Conservation (phyloP, 2,329 filamentous ascomycete genomes). For the Monosporascus sp. region DNA sequence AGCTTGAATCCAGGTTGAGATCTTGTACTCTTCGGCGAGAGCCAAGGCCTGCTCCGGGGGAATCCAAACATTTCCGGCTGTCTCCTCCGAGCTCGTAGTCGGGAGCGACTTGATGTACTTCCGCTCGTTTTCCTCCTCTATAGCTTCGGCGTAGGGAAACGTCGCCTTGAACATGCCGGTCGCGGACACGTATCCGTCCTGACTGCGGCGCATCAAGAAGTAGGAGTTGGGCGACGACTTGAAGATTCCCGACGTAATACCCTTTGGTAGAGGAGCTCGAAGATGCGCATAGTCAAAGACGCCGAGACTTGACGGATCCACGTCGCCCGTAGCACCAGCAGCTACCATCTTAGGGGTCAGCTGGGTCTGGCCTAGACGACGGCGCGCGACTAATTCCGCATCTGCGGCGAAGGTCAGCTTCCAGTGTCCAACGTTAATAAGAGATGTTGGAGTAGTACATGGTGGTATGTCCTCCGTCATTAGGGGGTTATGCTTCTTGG, state of each 20-base stretch:
- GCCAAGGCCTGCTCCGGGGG: slow-evolving; percentile 73
- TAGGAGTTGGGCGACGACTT: slow-evolving; percentile 85
- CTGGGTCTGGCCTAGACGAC: slow-evolving; percentile 88
- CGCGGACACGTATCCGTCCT: slow-evolving; percentile 77
- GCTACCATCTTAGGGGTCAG: slow-evolving; percentile 76
- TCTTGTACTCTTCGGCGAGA: slow-evolving; percentile 81
- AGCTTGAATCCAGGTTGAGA: slow-evolving; percentile 84
- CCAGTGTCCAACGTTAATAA: slow-evolving; percentile 2
- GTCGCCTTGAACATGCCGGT: slow-evolving; percentile 92
- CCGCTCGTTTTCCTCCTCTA: slow-evolving; percentile 71
- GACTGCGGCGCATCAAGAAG: slow-evolving; percentile 90
- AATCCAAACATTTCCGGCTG: slow-evolving; percentile 96
- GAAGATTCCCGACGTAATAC: slow-evolving; percentile 90
- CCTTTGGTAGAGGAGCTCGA: slow-evolving; percentile 85
- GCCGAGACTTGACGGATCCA: slow-evolving; percentile 68
- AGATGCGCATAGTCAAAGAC: slow-evolving; percentile 95
- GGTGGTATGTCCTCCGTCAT: slow-evolving; percentile 58
- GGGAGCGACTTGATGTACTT: slow-evolving; percentile 77
- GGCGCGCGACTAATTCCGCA: slow-evolving; percentile 70
- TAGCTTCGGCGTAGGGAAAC: slow-evolving; percentile 69
- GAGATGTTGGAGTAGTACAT: slow-evolving; percentile 40
- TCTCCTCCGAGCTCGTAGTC: slow-evolving; percentile 83
- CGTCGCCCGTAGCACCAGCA: slow-evolving; percentile 63
- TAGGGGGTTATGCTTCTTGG: slow-evolving; percentile 58
- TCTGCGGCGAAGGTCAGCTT: slow-evolving; percentile 40